Conservation (phyloP, 1,284 basidiomycete genomes). For the Stygiomarasmius scandens region DNA sequence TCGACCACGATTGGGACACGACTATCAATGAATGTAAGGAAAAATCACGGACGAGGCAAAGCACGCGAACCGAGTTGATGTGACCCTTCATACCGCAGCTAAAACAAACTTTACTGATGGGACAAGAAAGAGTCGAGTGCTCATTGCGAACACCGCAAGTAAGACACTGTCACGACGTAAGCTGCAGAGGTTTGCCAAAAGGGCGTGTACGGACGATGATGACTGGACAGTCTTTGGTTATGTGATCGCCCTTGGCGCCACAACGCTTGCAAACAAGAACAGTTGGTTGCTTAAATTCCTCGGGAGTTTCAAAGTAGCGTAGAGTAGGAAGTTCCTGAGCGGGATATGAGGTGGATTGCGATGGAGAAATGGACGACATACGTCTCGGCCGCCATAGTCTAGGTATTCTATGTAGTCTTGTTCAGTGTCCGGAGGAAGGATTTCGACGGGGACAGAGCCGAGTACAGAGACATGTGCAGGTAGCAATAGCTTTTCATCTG, state of each 20-base stretch:
- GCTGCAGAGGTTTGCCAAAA: conserved; percentile 4
- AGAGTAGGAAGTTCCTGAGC: conserved; percentile 39
- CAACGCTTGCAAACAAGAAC: conserved; percentile 72
- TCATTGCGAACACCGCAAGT: conserved; percentile 88
- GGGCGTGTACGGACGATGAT: conserved; percentile 55
- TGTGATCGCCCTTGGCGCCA: conserved; percentile 70
- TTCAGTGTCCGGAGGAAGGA: conserved; percentile 48
- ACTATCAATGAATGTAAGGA: conserved; percentile 44
- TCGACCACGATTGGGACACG: conserved; percentile 70
- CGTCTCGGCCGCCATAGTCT: conserved; percentile 68
- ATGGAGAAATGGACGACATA: conserved; percentile 27
- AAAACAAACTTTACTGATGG: conserved; percentile 84
- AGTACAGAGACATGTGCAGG: conserved; percentile 62
- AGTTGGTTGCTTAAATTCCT: conserved; percentile 38
- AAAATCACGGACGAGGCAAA: neutral
- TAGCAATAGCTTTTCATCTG: conserved; percentile 8
- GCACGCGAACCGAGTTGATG: conserved; percentile 57
- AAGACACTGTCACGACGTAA: conserved; percentile 61
- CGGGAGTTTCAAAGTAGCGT: conserved; percentile 64
- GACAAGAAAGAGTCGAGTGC: conserved; percentile 82
- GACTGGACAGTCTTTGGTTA: conserved; percentile 63
- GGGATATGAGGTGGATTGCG: conserved; percentile 3
- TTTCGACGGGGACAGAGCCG: conserved; percentile 47
- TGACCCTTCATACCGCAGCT: conserved; percentile 89
- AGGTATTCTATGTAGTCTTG: conserved; percentile 72